Percentiles rank a stretch among this genome's conserved stretches.
Conservation (phyloP, 805 yeast genomes). For the Monosporozyma siamensis region DNA sequence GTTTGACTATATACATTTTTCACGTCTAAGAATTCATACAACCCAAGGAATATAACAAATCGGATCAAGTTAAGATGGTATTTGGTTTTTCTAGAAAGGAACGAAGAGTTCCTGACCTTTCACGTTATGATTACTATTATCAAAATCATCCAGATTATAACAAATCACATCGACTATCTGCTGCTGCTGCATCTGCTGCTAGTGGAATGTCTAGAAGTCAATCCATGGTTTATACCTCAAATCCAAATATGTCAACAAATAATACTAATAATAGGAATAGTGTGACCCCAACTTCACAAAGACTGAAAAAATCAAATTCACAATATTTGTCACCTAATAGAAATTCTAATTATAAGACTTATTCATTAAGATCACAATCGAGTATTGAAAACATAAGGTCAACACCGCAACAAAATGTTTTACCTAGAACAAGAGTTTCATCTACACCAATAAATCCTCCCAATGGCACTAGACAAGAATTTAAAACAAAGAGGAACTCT, state of each 20-base stretch:
- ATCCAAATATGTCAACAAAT: too few relatives aligned
- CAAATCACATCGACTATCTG: constrained; percentile 15
- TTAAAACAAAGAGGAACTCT: too few relatives aligned
- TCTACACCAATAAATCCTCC: neutral
- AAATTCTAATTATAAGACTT: constrained; percentile 10
- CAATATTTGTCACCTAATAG: neutral
- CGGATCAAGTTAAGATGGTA: constrained; percentile 17
- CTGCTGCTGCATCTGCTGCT: constrained; percentile 29
- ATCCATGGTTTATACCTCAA: constrained; percentile 8
- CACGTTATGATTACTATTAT: constrained; percentile 30
- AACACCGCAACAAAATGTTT: constrained; percentile 2
- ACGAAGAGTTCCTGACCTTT: constrained; percentile 31
- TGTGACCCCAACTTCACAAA: too few relatives aligned
- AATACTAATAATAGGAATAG: too few relatives aligned
- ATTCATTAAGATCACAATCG: constrained; percentile 18
- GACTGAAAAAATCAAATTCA: neutral
- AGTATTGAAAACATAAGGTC: constrained; percentile 1
- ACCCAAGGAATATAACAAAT: too few relatives aligned
- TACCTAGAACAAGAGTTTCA: constrained; percentile 2
- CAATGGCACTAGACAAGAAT: too few relatives aligned
- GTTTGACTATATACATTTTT: too few relatives aligned
- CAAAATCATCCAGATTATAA: constrained; percentile 18
- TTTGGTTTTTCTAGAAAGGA: constrained; percentile 21
- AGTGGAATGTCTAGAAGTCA: constrained; percentile 6
- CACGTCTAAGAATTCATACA: too few relatives aligned